Evolutionary conservation across 805 yeast genomes (phyloP), one percentile per base, ranked within the genome.

Genomic region (Monosporozyma yasuniensis): DNA sequence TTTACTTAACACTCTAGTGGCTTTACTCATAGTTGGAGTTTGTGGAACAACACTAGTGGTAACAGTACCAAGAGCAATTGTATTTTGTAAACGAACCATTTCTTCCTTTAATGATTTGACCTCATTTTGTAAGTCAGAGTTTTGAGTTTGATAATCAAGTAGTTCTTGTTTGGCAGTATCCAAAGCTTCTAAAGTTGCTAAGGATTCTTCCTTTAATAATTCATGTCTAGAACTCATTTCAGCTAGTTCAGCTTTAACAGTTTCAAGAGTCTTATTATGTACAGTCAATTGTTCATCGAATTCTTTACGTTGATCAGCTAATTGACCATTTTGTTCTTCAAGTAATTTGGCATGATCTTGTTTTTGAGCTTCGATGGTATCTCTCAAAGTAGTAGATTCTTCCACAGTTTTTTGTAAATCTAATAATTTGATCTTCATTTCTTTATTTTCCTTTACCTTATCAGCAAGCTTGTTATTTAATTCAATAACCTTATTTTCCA

Each of bases 401-500:
- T 75, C 79, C 51, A 87, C 72, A 22, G 74, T 69, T 9, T 59
- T 59, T 53, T 76, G 78, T 48, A 81, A 63, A 11, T 63, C 60
- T 43, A 77, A 75, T 46, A 90, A 78, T 60, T 85, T 84, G 14
- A 70, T 68, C 52, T 79, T 74, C 61, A 91, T 74, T 53, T 76
- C 77, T 71, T 83, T 84, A 68, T 90, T 90, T 58, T 88, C 96
- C 56, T 80, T 86, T 23, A 85, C 83, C 65, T 87, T 86, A 35
- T 81, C 70, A 0, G 96, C 80, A 53, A 91, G 74, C 11, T 84
- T 78, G 62, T 91, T 95, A 3, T 97, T 91, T 58, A 93, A 78
- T 68, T 90, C 95, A 56, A 93, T 89, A n/a, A 95, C 97, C 74
- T 95, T 93, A 69, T 93, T 93, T 68, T 93, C 99, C 61, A 95